Evolutionary conservation across 805 yeast genomes (phyloP).

Genomic region (Priceomyces castillae): DNA sequence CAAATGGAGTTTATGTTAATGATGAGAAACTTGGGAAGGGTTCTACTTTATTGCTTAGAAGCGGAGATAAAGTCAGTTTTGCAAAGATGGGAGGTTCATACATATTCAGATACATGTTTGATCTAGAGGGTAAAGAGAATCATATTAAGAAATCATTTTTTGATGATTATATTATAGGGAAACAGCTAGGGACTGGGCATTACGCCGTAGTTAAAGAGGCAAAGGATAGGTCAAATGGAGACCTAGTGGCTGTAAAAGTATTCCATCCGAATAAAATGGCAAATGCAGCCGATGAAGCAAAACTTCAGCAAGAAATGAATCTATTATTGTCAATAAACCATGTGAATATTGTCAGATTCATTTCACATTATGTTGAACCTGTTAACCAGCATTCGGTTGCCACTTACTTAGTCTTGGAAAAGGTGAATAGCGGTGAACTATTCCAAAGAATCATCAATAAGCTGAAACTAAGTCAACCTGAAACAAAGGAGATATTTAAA

Average conservation of each 20-base stretch:
- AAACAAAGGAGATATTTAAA: slow-evolving; percentile 55
- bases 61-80: slow-evolving; percentile 63
- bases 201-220: slow-evolving; percentile 81
- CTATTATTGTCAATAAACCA: slow-evolving; percentile 65
- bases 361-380: slow-evolving; percentile 56
- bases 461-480: slow-evolving; percentile 58
- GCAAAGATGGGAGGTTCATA: slow-evolving; percentile 51
- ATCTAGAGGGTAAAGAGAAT: slow-evolving; percentile 19
- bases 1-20: slow-evolving; percentile 69
- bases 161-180: slow-evolving; percentile 56
- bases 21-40: slow-evolving; percentile 51
- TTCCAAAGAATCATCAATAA: slow-evolving; percentile 70
- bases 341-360: slow-evolving; percentile 65
- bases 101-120: slow-evolving; percentile 44
- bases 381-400: slow-evolving; percentile 49
- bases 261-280: slow-evolving; percentile 53
- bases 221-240: slow-evolving; percentile 53
- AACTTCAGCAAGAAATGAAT: slow-evolving; percentile 63
- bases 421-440: slow-evolving; percentile 71
- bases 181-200: slow-evolving; percentile 71
- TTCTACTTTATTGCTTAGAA: slow-evolving; percentile 47
- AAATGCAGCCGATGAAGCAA: slow-evolving; percentile 29
- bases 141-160: slow-evolving; percentile 44
- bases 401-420: slow-evolving; percentile 67
- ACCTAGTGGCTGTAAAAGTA: slow-evolving; percentile 68